These are phyloP conservation scores for Russula virescens DNA, from an alignment of 768 basidiomycete species.

Conservation along the genomic window DNA sequence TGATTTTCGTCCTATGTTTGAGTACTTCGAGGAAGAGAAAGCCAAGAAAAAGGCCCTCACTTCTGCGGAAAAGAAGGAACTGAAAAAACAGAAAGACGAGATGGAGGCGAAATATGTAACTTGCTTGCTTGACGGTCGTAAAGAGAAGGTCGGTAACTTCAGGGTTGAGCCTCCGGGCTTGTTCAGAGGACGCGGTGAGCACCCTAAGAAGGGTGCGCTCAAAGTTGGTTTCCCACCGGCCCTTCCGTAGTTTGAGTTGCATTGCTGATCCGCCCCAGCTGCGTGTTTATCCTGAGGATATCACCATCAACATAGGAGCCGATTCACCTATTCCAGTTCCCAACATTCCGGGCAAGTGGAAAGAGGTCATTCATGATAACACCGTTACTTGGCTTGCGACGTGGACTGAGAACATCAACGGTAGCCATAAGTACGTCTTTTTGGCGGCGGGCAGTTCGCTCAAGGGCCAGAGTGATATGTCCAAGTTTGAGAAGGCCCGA, in stretches of 20 bases:
- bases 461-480: constrained; percentile 97
- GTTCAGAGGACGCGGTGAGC: constrained; percentile 96
- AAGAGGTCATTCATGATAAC: constrained; percentile 80
- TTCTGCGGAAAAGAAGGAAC: constrained; percentile 81
- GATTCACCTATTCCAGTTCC: constrained; percentile 72
- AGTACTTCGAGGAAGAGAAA: constrained; percentile 88
- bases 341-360: constrained; percentile 91
- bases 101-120: constrained; percentile 78
- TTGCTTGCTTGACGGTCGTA: constrained; percentile 91
- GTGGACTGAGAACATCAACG: constrained; percentile 98
- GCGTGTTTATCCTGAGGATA: constrained; percentile 90
- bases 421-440: constrained; percentile 96
- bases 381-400: constrained; percentile 99
- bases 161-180: constrained; percentile 97
- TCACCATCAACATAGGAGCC: constrained; percentile 90
- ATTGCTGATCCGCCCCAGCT: constrained; percentile 39
- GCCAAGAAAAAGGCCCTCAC: constrained; percentile 88
- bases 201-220: constrained; percentile 93
- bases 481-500: constrained; percentile 96
- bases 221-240: constrained; percentile 49
- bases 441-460: constrained; percentile 94
- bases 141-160: constrained; percentile 98
- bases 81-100: constrained; percentile 80
- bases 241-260: not conserved
- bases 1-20: constrained; percentile 93